Evolutionary conservation across 306 rosid genomes (phyloP).

Genomic region (Myrica gale): DNA sequence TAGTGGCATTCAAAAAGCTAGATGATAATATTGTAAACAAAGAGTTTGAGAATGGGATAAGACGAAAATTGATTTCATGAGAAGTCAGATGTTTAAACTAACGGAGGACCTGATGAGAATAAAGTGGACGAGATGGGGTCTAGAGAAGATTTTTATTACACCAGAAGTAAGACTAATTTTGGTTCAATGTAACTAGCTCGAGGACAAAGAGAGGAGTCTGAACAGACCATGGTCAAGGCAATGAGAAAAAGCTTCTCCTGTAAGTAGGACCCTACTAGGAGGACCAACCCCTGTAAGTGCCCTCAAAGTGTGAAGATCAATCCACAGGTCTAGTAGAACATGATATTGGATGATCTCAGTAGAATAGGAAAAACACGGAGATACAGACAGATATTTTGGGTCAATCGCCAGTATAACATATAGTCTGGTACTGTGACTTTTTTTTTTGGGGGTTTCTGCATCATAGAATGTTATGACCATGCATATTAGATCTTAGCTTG

Average conservation of each 20-base stretch:
- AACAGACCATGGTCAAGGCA: background rate
- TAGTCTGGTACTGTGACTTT: too few species aligned
- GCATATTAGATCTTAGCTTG: too few species aligned
- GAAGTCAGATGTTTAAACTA: background rate
- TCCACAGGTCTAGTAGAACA: background rate
- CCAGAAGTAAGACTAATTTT: background rate
- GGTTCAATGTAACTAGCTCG: background rate
- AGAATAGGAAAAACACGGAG: background rate
- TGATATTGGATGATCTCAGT: background rate
- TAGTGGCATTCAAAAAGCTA: background rate
- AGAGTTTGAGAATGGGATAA: background rate
- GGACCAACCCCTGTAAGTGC: background rate
- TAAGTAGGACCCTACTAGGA: too few species aligned
- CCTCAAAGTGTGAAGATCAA: background rate
- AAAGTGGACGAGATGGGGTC: background rate
- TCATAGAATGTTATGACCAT: too few species aligned
- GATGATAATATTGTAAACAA: background rate
- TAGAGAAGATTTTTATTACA: background rate
- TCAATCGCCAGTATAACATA: too few species aligned
- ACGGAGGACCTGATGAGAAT: background rate
- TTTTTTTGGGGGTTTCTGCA: too few species aligned
- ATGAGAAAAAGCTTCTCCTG: too few species aligned
- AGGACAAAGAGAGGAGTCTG: background rate
- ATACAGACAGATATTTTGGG: too few species aligned
- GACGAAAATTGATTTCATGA: background rate